Evolutionary conservation across 2,329 filamentous ascomycete species (phyloP).

Genomic region (Falciphora oryzae): DNA sequence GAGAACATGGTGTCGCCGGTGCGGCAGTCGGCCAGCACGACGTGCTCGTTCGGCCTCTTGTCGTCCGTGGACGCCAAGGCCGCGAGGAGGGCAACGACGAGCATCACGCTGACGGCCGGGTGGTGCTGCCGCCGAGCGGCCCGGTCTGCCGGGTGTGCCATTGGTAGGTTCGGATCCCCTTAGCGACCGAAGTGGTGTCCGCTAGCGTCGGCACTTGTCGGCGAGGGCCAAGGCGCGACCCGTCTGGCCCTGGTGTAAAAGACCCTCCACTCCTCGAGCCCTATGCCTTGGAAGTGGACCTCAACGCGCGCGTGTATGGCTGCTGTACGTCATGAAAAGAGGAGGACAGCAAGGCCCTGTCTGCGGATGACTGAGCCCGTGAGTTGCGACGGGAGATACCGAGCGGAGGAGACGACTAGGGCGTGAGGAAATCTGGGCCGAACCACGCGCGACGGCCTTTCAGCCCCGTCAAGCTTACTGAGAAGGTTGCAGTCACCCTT

Average conservation of each 20-base stretch:
- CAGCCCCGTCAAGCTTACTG: not conserved
- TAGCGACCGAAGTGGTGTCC: not conserved
- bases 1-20: conserved; percentile 17
- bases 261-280: not conserved
- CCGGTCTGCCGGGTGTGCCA: not conserved
- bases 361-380: not conserved
- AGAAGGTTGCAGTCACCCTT: not conserved
- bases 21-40: conserved; percentile 27
- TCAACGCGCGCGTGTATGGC: too few relatives aligned
- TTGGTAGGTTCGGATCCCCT: not conserved
- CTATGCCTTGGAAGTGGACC: not conserved
- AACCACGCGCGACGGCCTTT: not conserved
- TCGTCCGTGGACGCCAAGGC: not conserved
- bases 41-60: conserved; percentile 19
- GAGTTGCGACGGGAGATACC: not conserved
- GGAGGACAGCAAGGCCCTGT: not conserved
- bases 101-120: not conserved
- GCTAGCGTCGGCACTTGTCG: not conserved
- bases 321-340: not conserved
- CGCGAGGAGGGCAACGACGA: not conserved
- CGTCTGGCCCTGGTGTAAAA: not conserved
- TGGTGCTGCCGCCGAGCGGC: not conserved
- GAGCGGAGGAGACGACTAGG: not conserved
- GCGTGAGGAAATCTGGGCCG: not conserved
- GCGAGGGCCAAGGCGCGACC: not conserved